Evolutionary conservation across 192 early-diverging fungal species (phyloP), one percentile per base, ranked within the genome.

Genomic region (Linnemannia zychae): DNA sequence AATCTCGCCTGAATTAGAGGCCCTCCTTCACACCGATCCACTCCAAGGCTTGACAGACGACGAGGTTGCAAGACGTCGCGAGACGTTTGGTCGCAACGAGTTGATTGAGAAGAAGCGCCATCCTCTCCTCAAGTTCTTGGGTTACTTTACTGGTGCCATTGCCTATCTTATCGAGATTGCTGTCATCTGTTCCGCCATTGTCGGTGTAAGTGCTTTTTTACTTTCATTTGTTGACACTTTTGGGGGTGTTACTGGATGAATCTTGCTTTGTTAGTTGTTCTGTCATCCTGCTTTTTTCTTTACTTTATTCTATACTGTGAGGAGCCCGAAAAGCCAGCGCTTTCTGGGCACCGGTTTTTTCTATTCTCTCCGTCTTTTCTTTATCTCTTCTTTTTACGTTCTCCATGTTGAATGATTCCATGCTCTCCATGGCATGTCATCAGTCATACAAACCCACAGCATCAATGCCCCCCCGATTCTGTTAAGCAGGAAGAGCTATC

Each of bases 121-220:
- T 80, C 94, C 95, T 11, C 74, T 96, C 53, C 89, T 96, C 79
- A 96, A 96, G 88, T 96, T 97, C 83, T 81, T 96, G 47, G 89
- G 91, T 18, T 97, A 96, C 84, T 97, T 91, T 78, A 91, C 90
- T 0, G 97, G 97, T 46, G 90, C 96, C 67, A 96, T 97, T 75
- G 92, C 96, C 28, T 96, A 94, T 86, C 90, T 98, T 66, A 95
- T 98, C 74, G 97, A 98, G 88, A 92, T 97, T 74, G 94, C 97
- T 24, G 92, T 90, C 77, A 94, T 97, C 69, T 90, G 96, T 50
- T 89, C 94, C 31, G 94, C 88, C 50, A 88, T 94, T 6, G 93
- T 94, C 28, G 90, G 91, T 77, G 93, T 84, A 84, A 84, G 81
- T 83, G 15, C 5, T 31, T 36, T 47, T 40, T 22, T 37, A 18